phyloP scores from a whole-genome alignment of 805 yeast genomes.

The Debaryomyces castellii region DNA sequence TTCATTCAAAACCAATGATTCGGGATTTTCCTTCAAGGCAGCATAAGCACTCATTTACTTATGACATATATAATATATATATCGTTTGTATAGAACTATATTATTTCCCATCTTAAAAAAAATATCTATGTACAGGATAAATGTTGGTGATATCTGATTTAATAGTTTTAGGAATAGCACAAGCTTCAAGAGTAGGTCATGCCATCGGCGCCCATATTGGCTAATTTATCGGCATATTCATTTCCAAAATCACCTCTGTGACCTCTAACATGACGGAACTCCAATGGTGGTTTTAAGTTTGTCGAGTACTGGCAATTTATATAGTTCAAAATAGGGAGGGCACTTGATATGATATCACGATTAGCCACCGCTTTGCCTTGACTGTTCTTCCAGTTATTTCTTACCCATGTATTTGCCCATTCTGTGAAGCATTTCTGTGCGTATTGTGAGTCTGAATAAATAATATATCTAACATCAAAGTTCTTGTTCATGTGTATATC shows the following conservation, averaged over 20 bases:
- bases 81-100: not conserved
- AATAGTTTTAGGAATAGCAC: too few relatives aligned
- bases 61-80: not conserved
- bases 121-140: constrained; percentile 1
- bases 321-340: constrained; percentile 7
- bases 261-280: constrained; percentile 64
- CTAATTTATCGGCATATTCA: constrained; percentile 73
- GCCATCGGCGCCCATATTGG: constrained; percentile 58
- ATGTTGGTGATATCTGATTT: not conserved
- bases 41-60: constrained; percentile 34
- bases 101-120: not conserved
- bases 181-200: constrained; percentile 8
- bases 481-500: constrained; percentile 26
- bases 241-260: constrained; percentile 73
- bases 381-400: constrained; percentile 52
- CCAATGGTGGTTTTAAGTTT: not conserved
- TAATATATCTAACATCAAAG: constrained; percentile 29
- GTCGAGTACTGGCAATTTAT: constrained; percentile 4
- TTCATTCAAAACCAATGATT: constrained; percentile 8
- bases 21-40: constrained; percentile 21
- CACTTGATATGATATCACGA: constrained; percentile 43
- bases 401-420: constrained; percentile 60
- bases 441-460: constrained; percentile 73
- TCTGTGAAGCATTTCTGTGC: constrained; percentile 52
- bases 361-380: constrained; percentile 50